These are phyloP conservation scores for Actinomucor elegans DNA, from an alignment of 371 early-diverging fungal species.

Conservation along the genomic window DNA sequence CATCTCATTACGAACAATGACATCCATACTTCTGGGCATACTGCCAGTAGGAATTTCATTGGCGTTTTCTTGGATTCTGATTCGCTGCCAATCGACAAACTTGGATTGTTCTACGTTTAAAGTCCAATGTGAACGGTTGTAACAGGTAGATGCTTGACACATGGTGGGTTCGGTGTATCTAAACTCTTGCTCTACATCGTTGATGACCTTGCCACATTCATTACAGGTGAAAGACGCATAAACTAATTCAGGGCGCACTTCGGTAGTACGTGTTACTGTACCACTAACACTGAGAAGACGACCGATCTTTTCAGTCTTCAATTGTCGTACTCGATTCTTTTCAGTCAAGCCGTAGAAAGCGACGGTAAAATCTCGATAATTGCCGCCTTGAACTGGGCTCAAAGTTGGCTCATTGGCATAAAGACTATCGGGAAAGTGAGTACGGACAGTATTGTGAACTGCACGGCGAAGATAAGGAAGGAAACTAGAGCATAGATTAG, in stretches of 20 bases:
- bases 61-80: conserved; percentile 97
- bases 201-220: conserved; percentile 84
- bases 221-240: conserved; percentile 93
- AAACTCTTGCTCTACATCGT: conserved; percentile 94
- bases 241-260: conserved; percentile 97
- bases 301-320: conserved; percentile 88
- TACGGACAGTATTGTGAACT: conserved; percentile 74
- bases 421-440: conserved; percentile 66
- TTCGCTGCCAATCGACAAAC: conserved; percentile 98
- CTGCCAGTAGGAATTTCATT: conserved; percentile 97
- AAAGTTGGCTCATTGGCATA: conserved; percentile 40
- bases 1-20: conserved; percentile 94
- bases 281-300: conserved; percentile 88
- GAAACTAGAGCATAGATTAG: conserved; percentile 66
- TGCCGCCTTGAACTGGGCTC: conserved; percentile 22
- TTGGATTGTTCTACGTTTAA: conserved; percentile 84
- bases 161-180: conserved; percentile 97
- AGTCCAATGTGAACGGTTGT: conserved; percentile 86
- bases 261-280: conserved; percentile 98
- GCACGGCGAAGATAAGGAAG: conserved; percentile 85
- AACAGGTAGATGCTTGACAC: conserved; percentile 89
- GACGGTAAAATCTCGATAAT: conserved; percentile 70
- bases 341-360: conserved; percentile 75
- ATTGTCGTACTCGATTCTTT: conserved; percentile 76
- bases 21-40: conserved; percentile 98